phyloP scores from a whole-genome alignment of 2,329 filamentous ascomycete genomes.

The Trichoderma lentiforme region DNA sequence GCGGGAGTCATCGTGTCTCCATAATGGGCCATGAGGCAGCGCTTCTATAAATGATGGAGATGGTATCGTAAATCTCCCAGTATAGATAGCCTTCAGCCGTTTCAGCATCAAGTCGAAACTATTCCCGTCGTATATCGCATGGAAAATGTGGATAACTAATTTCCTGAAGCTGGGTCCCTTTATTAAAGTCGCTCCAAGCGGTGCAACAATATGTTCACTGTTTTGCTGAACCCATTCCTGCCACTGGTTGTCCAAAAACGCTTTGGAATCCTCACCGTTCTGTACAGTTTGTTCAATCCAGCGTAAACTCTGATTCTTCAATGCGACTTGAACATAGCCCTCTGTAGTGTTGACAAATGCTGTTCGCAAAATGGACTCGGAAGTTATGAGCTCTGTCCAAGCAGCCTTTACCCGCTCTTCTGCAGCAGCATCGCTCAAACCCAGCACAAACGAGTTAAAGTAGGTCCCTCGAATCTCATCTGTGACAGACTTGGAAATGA shows the following conservation, averaged over 20 bases:
- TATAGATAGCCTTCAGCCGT: conserved; percentile 41
- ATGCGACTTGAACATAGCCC: conserved; percentile 71
- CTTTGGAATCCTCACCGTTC: conserved; percentile 31
- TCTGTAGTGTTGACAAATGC: conserved; percentile 69
- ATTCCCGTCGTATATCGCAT: conserved; percentile 81
- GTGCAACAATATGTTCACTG: conserved; percentile 43
- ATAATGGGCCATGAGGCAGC: conserved; percentile 67
- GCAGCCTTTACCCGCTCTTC: conserved; percentile 48
- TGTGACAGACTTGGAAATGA: conserved; percentile 67
- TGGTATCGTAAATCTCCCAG: conserved; percentile 22
- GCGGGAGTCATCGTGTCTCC: conserved; percentile 37
- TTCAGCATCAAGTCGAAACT: conserved; percentile 68
- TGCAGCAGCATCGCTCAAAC: conserved; percentile 46
- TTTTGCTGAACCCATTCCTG: conserved; percentile 55
- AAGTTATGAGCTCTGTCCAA: conserved; percentile 52
- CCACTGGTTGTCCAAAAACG: conserved; percentile 36
- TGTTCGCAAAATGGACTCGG: conserved; percentile 66
- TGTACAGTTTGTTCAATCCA: conserved; percentile 42
- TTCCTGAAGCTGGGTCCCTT: conserved; percentile 26
- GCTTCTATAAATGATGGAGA: conserved; percentile 63
- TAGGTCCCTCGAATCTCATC: conserved; percentile 59
- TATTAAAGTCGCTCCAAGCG: conserved; percentile 50
- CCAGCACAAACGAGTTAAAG: conserved; percentile 71
- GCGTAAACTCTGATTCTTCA: conserved; percentile 41
- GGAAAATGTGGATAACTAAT: conserved; percentile 71